Conservation (phyloP, 148 eudicot species). For the Rhododendron henanense region DNA sequence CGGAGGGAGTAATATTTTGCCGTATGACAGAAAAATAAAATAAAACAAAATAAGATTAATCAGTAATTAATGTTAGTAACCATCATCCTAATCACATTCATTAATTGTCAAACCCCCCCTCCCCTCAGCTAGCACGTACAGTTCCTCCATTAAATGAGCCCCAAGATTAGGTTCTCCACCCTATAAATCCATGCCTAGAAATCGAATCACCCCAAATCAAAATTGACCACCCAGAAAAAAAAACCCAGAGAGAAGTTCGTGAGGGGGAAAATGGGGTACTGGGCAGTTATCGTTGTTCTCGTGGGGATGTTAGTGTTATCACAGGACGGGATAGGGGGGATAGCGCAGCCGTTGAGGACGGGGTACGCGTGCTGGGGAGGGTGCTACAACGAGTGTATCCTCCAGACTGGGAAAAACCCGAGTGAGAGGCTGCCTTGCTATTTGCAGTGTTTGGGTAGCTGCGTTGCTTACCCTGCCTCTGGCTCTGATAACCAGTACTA, state of each 20-base stretch:
- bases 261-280: background rate
- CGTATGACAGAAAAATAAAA: too few species aligned
- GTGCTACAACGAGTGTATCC: constrained; percentile 30
- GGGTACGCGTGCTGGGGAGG: constrained; percentile 34
- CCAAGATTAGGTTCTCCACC: background rate
- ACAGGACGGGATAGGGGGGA: background rate
- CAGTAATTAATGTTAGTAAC: background rate
- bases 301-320: background rate
- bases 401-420: background rate
- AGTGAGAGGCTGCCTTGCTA: constrained; percentile 17
- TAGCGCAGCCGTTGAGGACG: background rate
- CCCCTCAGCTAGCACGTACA: background rate
- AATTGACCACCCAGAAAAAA: background rate
- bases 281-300: constrained; percentile 7
- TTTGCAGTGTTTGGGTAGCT: constrained; percentile 14
- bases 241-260: background rate
- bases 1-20: too few species aligned
- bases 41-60: background rate
- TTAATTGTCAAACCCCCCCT: background rate
- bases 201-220: too few species aligned
- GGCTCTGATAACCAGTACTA: constrained; percentile 13
- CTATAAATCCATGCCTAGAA: background rate
- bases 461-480: constrained; percentile 4
- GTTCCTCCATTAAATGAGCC: constrained; percentile 12
- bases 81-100: background rate